Evolutionary conservation across 2,329 filamentous ascomycete genomes (phyloP).

Genomic region (Aspergillus sp.): DNA sequence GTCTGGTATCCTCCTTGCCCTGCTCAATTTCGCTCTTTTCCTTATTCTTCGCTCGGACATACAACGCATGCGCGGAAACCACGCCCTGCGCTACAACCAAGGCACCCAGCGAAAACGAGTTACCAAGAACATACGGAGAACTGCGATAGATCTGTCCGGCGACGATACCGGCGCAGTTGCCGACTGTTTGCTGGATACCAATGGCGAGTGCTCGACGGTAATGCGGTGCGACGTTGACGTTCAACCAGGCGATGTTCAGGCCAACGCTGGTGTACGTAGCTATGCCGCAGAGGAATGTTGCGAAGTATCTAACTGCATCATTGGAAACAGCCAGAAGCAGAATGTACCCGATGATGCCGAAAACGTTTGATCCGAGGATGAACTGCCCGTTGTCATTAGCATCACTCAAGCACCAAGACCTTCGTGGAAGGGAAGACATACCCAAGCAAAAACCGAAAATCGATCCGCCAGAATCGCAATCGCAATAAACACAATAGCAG

Average conservation of each 20-base stretch:
- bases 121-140: constrained; percentile 31
- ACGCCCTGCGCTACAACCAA: constrained; percentile 30
- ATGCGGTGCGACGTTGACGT: constrained; percentile 43
- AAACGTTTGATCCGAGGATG: constrained; percentile 32
- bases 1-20: constrained; percentile 40
- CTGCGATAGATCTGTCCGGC: constrained; percentile 41
- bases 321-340: constrained; percentile 44
- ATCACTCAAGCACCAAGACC: not conserved
- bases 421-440: constrained; percentile 5
- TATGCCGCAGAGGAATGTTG: constrained; percentile 43
- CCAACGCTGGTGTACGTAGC: constrained; percentile 46
- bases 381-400: constrained; percentile 18
- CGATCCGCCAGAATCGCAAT: constrained; percentile 45
- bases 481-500: constrained; percentile 40
- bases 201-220: constrained; percentile 44
- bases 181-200: constrained; percentile 43
- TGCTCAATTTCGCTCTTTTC: constrained; percentile 33
- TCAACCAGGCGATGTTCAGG: constrained; percentile 42
- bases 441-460: constrained; percentile 23
- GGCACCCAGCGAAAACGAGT: constrained; percentile 32
- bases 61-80: constrained; percentile 37
- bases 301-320: constrained; percentile 46
- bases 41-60: constrained; percentile 38
- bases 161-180: constrained; percentile 44
- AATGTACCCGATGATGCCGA: constrained; percentile 46